Percentiles rank a stretch among this genome's conserved stretches.
phyloP scores from a whole-genome alignment of 139 green algal species.

The Zygnema cylindricum region DNA sequence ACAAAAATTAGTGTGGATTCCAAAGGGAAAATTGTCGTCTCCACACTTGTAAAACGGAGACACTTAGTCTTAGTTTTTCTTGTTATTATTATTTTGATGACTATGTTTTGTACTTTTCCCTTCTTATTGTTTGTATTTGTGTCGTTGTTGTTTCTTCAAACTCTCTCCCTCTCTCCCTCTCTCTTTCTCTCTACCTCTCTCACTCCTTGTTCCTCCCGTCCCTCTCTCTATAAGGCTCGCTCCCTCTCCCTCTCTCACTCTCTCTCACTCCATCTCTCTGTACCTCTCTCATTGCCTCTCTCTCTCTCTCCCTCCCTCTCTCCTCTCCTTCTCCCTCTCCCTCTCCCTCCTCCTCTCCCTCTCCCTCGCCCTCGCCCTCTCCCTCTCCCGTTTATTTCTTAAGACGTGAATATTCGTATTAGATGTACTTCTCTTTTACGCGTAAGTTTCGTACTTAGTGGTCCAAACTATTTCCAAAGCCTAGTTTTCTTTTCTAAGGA shows the following conservation, averaged over 20 bases:
- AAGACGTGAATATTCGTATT: too few relatives aligned
- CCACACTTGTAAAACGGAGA: too few relatives aligned
- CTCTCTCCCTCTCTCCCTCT: neutral
- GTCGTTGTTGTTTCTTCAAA: neutral
- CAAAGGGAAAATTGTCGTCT: too few relatives aligned
- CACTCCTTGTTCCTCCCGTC: constrained; percentile 20
- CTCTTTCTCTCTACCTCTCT: constrained; percentile 54
- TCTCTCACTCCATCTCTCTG: neutral
- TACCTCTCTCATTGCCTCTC: neutral
- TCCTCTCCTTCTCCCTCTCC: neutral
- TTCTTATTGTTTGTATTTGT: neutral
- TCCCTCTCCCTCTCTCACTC: constrained; percentile 21
- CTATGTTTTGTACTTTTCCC: neutral
- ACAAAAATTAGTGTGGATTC: too few relatives aligned
- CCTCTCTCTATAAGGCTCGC: neutral
- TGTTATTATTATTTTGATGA: too few relatives aligned
- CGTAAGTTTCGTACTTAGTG: too few relatives aligned
- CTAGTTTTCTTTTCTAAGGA: too few relatives aligned
- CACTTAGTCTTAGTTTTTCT: too few relatives aligned
- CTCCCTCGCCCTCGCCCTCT: neutral
- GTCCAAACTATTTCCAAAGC: too few relatives aligned
- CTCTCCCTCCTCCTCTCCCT: too few relatives aligned
- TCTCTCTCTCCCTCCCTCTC: neutral
- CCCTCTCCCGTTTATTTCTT: neutral
- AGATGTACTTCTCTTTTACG: too few relatives aligned